These are phyloP conservation scores for Calonectria henricotiae DNA, from an alignment of 2,329 filamentous ascomycete species.

Conservation along the genomic window DNA sequence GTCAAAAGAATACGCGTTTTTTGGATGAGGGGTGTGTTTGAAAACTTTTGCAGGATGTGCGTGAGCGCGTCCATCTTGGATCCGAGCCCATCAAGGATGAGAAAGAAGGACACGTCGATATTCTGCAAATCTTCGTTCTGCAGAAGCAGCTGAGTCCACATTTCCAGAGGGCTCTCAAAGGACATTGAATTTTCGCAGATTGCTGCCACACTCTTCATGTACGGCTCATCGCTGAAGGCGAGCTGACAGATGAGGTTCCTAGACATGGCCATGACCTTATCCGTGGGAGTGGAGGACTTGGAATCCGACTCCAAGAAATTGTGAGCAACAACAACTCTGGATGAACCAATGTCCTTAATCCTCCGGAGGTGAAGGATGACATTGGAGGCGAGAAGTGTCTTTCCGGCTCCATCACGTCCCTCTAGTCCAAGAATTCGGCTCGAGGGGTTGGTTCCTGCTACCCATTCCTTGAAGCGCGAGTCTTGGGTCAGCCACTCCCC, in stretches of 20 bases:
- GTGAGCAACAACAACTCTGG: conserved; percentile 34
- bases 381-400: conserved; percentile 56
- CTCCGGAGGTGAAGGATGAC: conserved; percentile 52
- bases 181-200: conserved; percentile 49
- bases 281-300: background rate
- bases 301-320: conserved; percentile 27
- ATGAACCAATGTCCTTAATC: conserved; percentile 19
- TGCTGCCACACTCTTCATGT: conserved; percentile 54
- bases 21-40: conserved; percentile 38
- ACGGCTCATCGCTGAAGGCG: conserved; percentile 54
- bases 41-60: conserved; percentile 50
- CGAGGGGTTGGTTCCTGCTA: background rate
- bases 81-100: conserved; percentile 55
- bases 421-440: conserved; percentile 48
- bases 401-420: conserved; percentile 54
- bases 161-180: conserved; percentile 52
- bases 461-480: conserved; percentile 27
- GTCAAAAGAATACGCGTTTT: conserved; percentile 54
- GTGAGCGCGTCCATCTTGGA: conserved; percentile 43
- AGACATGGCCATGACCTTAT: background rate
- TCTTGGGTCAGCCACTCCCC: conserved; percentile 43
- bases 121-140: conserved; percentile 54
- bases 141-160: conserved; percentile 55
- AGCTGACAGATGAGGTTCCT: conserved; percentile 54
- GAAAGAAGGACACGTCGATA: conserved; percentile 54